Conservation (phyloP, 345 rosid species). For the Eucalyptus regnans region DNA sequence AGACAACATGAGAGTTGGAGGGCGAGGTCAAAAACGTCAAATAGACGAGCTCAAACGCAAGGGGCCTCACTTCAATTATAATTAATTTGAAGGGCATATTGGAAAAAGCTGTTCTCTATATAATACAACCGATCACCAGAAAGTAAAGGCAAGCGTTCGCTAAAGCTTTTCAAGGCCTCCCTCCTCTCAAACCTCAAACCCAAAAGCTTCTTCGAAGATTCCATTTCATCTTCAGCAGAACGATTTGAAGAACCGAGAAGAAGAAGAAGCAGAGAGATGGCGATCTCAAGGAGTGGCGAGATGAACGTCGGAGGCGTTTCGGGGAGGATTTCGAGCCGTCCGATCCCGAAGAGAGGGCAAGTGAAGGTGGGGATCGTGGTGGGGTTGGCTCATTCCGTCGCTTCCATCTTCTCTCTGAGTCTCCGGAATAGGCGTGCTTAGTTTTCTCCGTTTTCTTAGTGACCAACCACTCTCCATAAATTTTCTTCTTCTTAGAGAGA, state of each 20-base stretch:
- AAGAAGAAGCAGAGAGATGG: not conserved
- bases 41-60: not conserved
- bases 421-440: not conserved
- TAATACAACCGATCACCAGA: not conserved
- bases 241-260: not conserved
- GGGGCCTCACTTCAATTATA: not conserved
- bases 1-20: not conserved
- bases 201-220: not conserved
- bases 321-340: conserved; percentile 1
- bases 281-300: not conserved
- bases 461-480: not conserved
- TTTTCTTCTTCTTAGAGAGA: not conserved
- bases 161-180: not conserved
- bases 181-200: not conserved
- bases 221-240: not conserved
- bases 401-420: conserved; percentile 17
- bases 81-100: not conserved
- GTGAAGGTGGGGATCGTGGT: conserved; percentile 28
- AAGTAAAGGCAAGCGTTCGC: not conserved
- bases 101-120: not conserved
- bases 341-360: conserved; percentile 39
- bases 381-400: conserved; percentile 36
- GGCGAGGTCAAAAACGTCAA: not conserved
- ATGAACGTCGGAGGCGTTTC: not conserved
- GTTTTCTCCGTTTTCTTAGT: not conserved